Evolutionary conservation across 805 yeast species (phyloP), one percentile per base, ranked within the genome.

Genomic region (Sugiyamaella chiloensis): DNA sequence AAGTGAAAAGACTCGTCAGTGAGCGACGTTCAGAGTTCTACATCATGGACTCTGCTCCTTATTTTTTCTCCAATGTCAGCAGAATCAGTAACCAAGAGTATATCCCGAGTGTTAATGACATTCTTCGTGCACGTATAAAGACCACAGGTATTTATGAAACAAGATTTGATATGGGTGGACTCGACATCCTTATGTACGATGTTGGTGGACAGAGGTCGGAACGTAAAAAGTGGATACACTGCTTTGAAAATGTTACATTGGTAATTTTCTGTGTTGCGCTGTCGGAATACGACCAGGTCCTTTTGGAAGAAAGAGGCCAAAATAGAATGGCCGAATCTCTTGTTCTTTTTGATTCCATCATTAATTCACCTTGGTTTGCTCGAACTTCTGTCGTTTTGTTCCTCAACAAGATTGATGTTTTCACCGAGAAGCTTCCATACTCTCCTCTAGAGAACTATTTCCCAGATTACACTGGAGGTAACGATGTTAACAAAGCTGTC

Each of bases 131-230:
- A 12, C 80, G 97, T 70, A 85, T 87, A 63, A 90, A 87, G 68
- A 90, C 97, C 0, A 85, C 95, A 0, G 96, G 97, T 66, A 87
- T 90, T 19, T 87, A 83, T 58, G 96, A 89, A 63, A 81, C 87
- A 50, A 74, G 77, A 48, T 86, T 90, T 59, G 81, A 80, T 51
- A 76, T 89, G 79, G 88, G 85, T 39, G 81, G 80, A 23, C 63
- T 82, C 34, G 75, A 76, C 57, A 68, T 83, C 42, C 86, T 81
- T 58, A 72, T 84, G 57, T 81, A 72, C 60, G 97, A 90, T 65
- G 96, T 90, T 41, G 97, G 97, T 53, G 97, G 97, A 1, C 99
- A 93, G 67, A 74, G 99, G 59, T 81, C 95, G 2, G 99, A 93
- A 70, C 81, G 99, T 46, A 87, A 86, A 61, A 91, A 93, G 66